Evolutionary conservation across 2,329 filamentous ascomycete genomes (phyloP), one percentile per base, ranked within the genome.

Genomic region (Zymoseptoria passerinii): DNA sequence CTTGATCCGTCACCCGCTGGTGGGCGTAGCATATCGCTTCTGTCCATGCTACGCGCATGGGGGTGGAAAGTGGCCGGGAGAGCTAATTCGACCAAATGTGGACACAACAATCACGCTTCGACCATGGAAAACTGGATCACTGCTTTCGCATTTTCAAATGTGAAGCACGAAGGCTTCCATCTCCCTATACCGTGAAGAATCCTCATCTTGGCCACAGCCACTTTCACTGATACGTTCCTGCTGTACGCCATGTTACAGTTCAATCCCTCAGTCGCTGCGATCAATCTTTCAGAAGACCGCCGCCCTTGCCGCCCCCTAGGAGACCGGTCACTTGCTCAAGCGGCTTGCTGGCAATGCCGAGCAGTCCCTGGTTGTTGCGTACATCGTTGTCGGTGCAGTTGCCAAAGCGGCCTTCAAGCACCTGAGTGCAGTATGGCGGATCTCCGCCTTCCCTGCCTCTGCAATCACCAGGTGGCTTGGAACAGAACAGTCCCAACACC

Each of bases 401-500:
- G 9, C 28, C 20, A 13, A 44, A 40, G 6, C 44, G 49, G 3
- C 48, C 29, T 29, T 48, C 50, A 20, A 57, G 49, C 20, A 58
- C 20, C 29, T 58, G 48, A 2, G 52, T 49, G 49, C 56, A 60
- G 28, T 28, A 50, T 27, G 49, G 8, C 8, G 49, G 50, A 18
- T 28, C 50, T 28, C 23, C 23, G 3, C 20, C 55, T 28, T 65
- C 63, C 9, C 52, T 48, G 6, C 56, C 59, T 2, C 55, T 40
- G 51, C 63, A 65, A n/a, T 57, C 57, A 28, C 63, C 63, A 1
- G 63, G 59, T 4, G 61, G 61, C 44, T 60, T 56, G 23, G 55
- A 58, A 53, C 63, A 65, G 50, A 62, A 65, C 27, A 65, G 53
- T n/a, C 63, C 63, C 1, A 61, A 1, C 1, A 63, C 29, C 1